Conservation (phyloP, 202 grass and related monocot genomes). For the Panicum hallii region DNA sequence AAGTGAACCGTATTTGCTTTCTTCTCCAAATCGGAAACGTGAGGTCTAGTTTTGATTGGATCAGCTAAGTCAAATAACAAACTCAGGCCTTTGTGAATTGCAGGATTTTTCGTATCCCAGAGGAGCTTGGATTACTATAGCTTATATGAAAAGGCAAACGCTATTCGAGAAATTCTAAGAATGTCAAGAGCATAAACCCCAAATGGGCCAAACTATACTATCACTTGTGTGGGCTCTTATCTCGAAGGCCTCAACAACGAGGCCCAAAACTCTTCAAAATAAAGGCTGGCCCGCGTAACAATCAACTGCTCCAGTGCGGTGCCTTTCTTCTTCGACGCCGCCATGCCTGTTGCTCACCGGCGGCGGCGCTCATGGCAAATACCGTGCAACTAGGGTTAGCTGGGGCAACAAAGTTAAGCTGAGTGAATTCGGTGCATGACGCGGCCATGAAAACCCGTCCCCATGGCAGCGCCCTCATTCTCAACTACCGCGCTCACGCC, state of each 20-base stretch:
- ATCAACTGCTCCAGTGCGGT: background rate
- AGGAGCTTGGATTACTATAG: background rate
- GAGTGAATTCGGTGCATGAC: background rate
- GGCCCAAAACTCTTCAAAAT: background rate
- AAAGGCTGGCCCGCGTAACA: background rate
- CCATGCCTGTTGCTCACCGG: conserved; percentile 1
- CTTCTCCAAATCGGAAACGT: background rate
- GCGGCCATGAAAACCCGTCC: conserved; percentile 18
- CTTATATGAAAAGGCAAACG: background rate
- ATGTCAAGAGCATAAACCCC: background rate
- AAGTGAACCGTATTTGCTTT: background rate
- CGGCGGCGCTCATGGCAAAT: background rate
- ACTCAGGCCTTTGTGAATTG: background rate
- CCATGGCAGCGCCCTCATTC: conserved; percentile 28
- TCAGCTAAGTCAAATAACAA: background rate
- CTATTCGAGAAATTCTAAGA: background rate
- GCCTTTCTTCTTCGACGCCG: background rate
- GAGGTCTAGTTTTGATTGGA: background rate
- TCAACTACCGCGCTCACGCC: conserved; percentile 33
- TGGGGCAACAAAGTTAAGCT: background rate
- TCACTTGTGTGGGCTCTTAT: background rate
- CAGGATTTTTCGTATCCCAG: background rate
- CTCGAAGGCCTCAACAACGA: background rate
- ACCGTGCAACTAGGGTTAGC: background rate
- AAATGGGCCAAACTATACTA: background rate